A percentile compares a stretch with the other conserved stretches of the same genome.
phyloP scores from a whole-genome alignment of 768 basidiomycete genomes.

The Mycena capillaripes region DNA sequence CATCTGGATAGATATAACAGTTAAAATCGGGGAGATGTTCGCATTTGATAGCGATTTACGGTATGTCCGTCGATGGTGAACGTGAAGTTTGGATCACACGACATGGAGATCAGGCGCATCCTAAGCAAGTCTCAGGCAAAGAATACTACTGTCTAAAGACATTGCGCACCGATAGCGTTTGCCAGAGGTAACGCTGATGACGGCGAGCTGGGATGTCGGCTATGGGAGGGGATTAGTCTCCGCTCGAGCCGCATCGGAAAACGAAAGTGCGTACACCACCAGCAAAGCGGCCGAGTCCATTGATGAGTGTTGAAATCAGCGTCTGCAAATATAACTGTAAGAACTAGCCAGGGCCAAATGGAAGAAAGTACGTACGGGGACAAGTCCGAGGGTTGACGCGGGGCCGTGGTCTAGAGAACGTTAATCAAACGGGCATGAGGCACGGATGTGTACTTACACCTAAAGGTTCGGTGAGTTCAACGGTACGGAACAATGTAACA shows the following conservation, averaged over 20 bases:
- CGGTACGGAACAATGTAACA: background rate
- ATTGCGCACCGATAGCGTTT: conserved; percentile 49
- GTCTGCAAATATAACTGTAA: background rate
- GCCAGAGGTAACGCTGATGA: conserved; percentile 49
- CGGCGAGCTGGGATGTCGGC: conserved; percentile 42
- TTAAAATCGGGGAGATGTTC: too few relatives aligned
- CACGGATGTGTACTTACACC: background rate
- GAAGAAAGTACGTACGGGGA: background rate
- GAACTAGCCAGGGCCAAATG: background rate
- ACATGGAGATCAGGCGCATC: conserved; percentile 50
- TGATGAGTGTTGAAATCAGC: conserved; percentile 44
- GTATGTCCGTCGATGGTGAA: conserved; percentile 57
- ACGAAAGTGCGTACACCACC: background rate
- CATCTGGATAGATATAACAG: too few relatives aligned
- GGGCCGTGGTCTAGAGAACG: background rate
- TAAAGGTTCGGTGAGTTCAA: background rate
- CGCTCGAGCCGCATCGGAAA: background rate
- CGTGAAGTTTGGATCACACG: conserved; percentile 51
- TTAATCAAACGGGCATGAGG: background rate
- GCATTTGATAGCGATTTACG: too few relatives aligned
- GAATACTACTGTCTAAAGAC: background rate
- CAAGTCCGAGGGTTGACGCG: conserved; percentile 36
- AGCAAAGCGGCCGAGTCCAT: conserved; percentile 45
- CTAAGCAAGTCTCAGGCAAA: background rate
- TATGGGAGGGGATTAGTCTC: background rate